A percentile compares a stretch with the other conserved stretches of the same genome.
These are phyloP conservation scores for Boletellus emodensis DNA, from an alignment of 768 basidiomycete species.

Conservation along the genomic window DNA sequence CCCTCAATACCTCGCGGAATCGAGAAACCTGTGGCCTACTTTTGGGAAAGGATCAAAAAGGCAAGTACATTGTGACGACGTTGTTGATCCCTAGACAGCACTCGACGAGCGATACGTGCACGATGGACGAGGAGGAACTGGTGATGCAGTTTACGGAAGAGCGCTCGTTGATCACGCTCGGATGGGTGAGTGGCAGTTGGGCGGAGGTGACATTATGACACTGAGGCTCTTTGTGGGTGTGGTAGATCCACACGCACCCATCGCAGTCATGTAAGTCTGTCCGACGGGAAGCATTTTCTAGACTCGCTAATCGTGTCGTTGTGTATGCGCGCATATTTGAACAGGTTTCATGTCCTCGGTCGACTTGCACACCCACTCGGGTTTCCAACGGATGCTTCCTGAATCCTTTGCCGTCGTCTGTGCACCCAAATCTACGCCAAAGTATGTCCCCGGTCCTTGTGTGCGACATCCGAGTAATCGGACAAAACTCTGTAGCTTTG, in stretches of 20 bases:
- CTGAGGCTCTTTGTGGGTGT: conserved; percentile 1
- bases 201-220: background rate
- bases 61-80: conserved; percentile 70
- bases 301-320: background rate
- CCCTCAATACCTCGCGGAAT: conserved; percentile 72
- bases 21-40: conserved; percentile 86
- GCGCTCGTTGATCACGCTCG: conserved; percentile 76
- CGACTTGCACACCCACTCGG: conserved; percentile 87
- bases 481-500: conserved; percentile 44
- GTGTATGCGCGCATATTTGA: background rate
- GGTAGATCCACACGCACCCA: conserved; percentile 88
- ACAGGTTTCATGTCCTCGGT: conserved; percentile 91
- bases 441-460: conserved; percentile 40
- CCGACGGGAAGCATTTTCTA: background rate
- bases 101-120: conserved; percentile 87
- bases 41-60: conserved; percentile 61
- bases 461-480: background rate
- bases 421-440: conserved; percentile 74
- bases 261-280: conserved; percentile 70
- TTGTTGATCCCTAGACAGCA: conserved; percentile 86
- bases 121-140: conserved; percentile 86
- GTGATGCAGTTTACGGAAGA: conserved; percentile 83
- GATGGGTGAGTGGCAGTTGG: conserved; percentile 64
- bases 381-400: conserved; percentile 84
- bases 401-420: conserved; percentile 94